Evolutionary conservation across 192 early-diverging fungal species (phyloP).

Genomic region (Coemansia sp.): DNA sequence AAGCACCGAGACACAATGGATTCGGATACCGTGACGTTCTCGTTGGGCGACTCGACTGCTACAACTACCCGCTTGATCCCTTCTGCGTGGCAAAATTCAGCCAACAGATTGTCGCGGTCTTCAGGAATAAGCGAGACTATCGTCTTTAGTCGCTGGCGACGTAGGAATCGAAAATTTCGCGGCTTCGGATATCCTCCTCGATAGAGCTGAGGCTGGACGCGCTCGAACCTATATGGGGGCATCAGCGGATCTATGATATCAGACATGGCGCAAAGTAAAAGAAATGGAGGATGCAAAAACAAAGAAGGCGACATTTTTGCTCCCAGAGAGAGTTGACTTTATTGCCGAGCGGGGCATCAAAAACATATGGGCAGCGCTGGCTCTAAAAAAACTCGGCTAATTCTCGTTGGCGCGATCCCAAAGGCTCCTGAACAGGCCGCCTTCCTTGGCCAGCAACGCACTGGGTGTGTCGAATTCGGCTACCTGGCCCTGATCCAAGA

Average conservation of each 20-base stretch:
- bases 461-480: conserved; percentile 70
- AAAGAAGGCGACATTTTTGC: neutral
- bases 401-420: neutral
- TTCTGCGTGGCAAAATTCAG: conserved; percentile 62
- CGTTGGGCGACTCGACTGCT: conserved; percentile 79
- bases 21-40: conserved; percentile 80
- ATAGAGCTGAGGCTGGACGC: conserved; percentile 80
- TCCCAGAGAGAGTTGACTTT: neutral
- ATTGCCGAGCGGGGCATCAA: neutral
- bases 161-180: conserved; percentile 82
- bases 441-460: conserved; percentile 50
- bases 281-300: neutral
- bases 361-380: neutral
- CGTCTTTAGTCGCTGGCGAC: conserved; percentile 63
- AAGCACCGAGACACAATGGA: conserved; percentile 66
- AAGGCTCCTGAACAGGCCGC: conserved; percentile 10
- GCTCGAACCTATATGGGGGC: conserved; percentile 79
- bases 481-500: conserved; percentile 69
- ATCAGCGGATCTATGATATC: conserved; percentile 51
- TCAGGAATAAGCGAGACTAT: conserved; percentile 85
- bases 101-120: conserved; percentile 58
- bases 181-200: conserved; percentile 87
- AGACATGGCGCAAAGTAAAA: conserved; percentile 5
- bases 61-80: conserved; percentile 68
- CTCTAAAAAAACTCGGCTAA: neutral